Evolutionary conservation across 257 asterid genomes (phyloP), one percentile per base, ranked within the genome.

Genomic region (Asclepias syriaca): DNA sequence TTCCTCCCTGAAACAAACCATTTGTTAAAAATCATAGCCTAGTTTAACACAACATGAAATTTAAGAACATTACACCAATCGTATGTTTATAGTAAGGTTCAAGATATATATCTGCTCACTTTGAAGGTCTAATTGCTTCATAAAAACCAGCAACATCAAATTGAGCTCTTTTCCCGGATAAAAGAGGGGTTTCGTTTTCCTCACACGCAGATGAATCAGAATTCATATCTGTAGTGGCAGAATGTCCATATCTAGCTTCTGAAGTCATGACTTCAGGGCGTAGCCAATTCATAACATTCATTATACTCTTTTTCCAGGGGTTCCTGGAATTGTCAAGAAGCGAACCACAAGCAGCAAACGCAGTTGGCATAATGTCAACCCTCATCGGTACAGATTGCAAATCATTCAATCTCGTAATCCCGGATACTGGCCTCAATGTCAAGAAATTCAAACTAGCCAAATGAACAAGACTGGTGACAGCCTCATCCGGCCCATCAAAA

Each of bases 51-150:
- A 6, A 49, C 63, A 50, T 18, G 53, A 67, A 65, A 75, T 19
- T 55, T 65, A 70, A 65, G 66, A 73, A 64, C 61, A 69, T 70
- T 66, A 43, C 21, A 29, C 49, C 48, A 65, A 27, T 64, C 16
- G 3, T 34, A 64, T 64, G 24, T 29, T 15, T 56, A 2, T 37
- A 55, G 66, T 16, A 40, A 43, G 48, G 27, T 65, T 24, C 7
- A n/a, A 4, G 22, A 18, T 3, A 64, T 8, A 66, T 37, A 1
- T 27, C 3, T 50, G 83, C 97, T 89, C 82, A 94, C 99, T 90
- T 94, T 72, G 99, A 86, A 69, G 96, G 98, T 81, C 86, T 94
- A 81, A 94, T 90, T 75, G 98, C 98, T 79, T 94, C 99, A 78
- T 94, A 94, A 85, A 94, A 90, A 70, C 92, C 79, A 72, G 95